Conservation (phyloP, 352 stramenopile species). For the Phytophthora sansomeana region DNA sequence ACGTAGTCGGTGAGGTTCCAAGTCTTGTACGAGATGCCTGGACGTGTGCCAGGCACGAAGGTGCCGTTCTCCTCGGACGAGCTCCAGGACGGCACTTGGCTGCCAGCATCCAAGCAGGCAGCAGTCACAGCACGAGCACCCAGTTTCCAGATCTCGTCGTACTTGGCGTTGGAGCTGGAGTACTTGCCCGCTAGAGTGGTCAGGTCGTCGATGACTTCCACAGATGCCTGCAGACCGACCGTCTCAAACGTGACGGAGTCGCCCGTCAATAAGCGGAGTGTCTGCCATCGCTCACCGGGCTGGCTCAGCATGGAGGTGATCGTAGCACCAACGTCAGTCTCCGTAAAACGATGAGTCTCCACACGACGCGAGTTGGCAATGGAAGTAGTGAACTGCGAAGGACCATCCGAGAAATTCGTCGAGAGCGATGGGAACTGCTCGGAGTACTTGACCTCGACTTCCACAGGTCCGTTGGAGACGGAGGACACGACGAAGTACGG, state of each 20-base stretch:
- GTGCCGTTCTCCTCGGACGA: slow-evolving; percentile 39
- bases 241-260: slow-evolving; percentile 39
- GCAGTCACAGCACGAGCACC: slow-evolving; percentile 36
- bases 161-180: slow-evolving; percentile 42
- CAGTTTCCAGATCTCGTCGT: slow-evolving; percentile 44
- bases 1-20: slow-evolving; percentile 45
- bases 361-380: slow-evolving; percentile 38
- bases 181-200: slow-evolving; percentile 36
- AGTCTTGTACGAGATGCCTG: slow-evolving; percentile 36
- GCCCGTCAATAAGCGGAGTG: slow-evolving; percentile 32
- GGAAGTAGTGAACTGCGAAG: slow-evolving; percentile 32
- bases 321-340: slow-evolving; percentile 7
- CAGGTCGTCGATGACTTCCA: slow-evolving; percentile 39
- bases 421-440: slow-evolving; percentile 38
- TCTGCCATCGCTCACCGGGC: slow-evolving; percentile 31
- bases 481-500: slow-evolving; percentile 37
- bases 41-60: slow-evolving; percentile 37
- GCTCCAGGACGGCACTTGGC: slow-evolving; percentile 37
- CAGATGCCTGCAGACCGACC: slow-evolving; percentile 32
- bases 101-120: slow-evolving; percentile 34
- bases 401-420: slow-evolving; percentile 34
- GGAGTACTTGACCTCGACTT: slow-evolving; percentile 45
- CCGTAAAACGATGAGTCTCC: slow-evolving; percentile 36
- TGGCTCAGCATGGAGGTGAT: slow-evolving; percentile 28
- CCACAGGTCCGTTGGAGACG: slow-evolving; percentile 30